Percentiles rank a stretch among this genome's conserved stretches.
These are phyloP conservation scores for Aspergillus sclerotiicarbonarius DNA, from an alignment of 495 filamentous ascomycete species.

Conservation along the genomic window DNA sequence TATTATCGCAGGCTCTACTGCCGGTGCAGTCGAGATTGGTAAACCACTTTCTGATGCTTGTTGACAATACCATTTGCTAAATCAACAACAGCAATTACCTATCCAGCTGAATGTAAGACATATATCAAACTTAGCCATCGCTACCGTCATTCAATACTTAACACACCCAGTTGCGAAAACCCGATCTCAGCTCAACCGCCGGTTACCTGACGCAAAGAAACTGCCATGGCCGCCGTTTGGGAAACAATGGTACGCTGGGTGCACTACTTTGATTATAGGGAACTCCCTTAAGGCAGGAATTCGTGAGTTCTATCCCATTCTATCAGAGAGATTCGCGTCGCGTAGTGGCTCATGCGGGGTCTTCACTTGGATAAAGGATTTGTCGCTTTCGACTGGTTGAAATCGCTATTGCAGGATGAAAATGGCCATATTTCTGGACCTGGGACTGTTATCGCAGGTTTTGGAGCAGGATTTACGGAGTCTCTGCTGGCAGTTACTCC, in stretches of 20 bases:
- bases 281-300: constrained; percentile 96
- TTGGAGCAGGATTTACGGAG: constrained; percentile 93
- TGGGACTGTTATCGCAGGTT: constrained; percentile 86
- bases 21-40: constrained; percentile 95
- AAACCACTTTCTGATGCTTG: constrained; percentile 15
- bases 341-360: constrained; percentile 10
- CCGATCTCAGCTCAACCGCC: constrained; percentile 86
- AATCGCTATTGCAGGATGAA: constrained; percentile 74
- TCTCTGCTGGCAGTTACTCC: constrained; percentile 92
- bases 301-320: constrained; percentile 51
- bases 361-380: constrained; percentile 59
- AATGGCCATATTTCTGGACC: constrained; percentile 89
- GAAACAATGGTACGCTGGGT: constrained; percentile 93
- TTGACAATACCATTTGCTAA: not conserved
- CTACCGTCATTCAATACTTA: constrained; percentile 17
- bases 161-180: constrained; percentile 77
- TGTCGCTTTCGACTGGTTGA: constrained; percentile 93
- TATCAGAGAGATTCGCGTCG: not conserved
- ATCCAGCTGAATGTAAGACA: constrained; percentile 86
- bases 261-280: constrained; percentile 93
- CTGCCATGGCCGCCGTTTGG: constrained; percentile 97
- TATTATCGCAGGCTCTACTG: constrained; percentile 82
- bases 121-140: not conserved
- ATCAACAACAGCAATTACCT: constrained; percentile 74
- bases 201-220: constrained; percentile 75